These are phyloP conservation scores for Cardamine occulta DNA, from an alignment of 345 rosid species.

Conservation along the genomic window DNA sequence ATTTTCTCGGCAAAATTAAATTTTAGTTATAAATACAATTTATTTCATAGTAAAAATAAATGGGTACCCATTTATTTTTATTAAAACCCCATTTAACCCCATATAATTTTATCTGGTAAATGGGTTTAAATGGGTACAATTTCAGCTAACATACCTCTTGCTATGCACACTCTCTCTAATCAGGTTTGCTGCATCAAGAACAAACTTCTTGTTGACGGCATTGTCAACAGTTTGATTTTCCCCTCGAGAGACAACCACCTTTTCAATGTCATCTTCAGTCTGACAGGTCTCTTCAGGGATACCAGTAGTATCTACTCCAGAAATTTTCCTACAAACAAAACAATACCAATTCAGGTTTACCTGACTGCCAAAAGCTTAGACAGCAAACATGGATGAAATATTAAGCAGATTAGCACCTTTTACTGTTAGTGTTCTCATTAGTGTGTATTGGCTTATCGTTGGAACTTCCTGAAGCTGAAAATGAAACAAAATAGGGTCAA, in stretches of 20 bases:
- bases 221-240: slow-evolving; percentile 19
- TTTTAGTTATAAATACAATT: too few species aligned
- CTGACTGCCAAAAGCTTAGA: slow-evolving; percentile 10
- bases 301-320: slow-evolving; percentile 27
- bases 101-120: too few species aligned
- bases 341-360: slow-evolving; percentile 7
- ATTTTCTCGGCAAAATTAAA: too few species aligned
- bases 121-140: too few species aligned
- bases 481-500: slow-evolving; percentile 23
- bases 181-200: slow-evolving; percentile 23
- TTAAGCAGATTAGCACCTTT: slow-evolving; percentile 45
- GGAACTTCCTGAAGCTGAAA: slow-evolving; percentile 47
- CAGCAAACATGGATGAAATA: slow-evolving; percentile 1
- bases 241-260: slow-evolving; percentile 27
- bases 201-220: slow-evolving; percentile 21
- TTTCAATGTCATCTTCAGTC: slow-evolving; percentile 4
- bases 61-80: too few species aligned
- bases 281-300: slow-evolving; percentile 29
- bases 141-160: slow-evolving; percentile 29
- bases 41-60: too few species aligned
- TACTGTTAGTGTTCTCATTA: slow-evolving; percentile 47
- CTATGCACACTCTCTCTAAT: slow-evolving; percentile 22
- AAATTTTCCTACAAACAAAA: slow-evolving; percentile 35
- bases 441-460: slow-evolving; percentile 36
- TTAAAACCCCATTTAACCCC: too few species aligned